Evolutionary conservation across 768 basidiomycete species (phyloP).

Genomic region (Lactifluus subvellereus): DNA sequence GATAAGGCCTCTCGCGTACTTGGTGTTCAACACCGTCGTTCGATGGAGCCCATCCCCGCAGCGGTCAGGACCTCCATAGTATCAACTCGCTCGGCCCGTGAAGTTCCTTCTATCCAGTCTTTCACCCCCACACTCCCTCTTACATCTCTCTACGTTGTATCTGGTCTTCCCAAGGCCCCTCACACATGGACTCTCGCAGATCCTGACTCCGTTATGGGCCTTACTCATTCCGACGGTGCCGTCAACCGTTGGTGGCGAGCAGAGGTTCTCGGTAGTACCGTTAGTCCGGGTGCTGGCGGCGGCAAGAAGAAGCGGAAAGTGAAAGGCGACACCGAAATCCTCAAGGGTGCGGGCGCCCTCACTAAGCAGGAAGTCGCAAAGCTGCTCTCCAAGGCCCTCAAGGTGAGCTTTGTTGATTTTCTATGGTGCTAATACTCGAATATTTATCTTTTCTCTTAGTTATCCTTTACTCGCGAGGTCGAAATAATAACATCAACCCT

Average conservation of each 20-base stretch:
- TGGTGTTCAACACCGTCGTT: constrained; percentile 65
- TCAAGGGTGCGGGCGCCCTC: constrained; percentile 75
- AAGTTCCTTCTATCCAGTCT: constrained; percentile 52
- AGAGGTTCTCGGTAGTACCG: constrained; percentile 83
- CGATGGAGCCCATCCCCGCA: constrained; percentile 83
- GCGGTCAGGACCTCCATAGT: constrained; percentile 71
- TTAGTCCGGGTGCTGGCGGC: constrained; percentile 78
- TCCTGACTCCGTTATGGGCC: constrained; percentile 71
- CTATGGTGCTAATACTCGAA: background rate
- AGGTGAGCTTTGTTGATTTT: constrained; percentile 43
- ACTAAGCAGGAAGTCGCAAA: constrained; percentile 83
- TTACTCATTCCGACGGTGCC: constrained; percentile 79
- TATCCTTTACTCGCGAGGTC: constrained; percentile 87
- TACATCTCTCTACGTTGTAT: constrained; percentile 81
- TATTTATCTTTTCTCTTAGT: constrained; percentile 37
- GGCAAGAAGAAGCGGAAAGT: constrained; percentile 62
- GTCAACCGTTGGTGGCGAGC: constrained; percentile 88
- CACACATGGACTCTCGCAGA: constrained; percentile 89
- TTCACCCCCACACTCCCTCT: constrained; percentile 67
- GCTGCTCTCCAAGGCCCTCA: constrained; percentile 87
- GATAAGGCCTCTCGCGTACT: constrained; percentile 78
- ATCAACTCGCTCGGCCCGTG: constrained; percentile 63
- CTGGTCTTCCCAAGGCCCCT: constrained; percentile 83
- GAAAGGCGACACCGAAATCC: constrained; percentile 52
- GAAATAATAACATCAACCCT: constrained; percentile 94